Conservation (phyloP, 148 eudicot genomes). For the Arctostaphylos glauca region DNA sequence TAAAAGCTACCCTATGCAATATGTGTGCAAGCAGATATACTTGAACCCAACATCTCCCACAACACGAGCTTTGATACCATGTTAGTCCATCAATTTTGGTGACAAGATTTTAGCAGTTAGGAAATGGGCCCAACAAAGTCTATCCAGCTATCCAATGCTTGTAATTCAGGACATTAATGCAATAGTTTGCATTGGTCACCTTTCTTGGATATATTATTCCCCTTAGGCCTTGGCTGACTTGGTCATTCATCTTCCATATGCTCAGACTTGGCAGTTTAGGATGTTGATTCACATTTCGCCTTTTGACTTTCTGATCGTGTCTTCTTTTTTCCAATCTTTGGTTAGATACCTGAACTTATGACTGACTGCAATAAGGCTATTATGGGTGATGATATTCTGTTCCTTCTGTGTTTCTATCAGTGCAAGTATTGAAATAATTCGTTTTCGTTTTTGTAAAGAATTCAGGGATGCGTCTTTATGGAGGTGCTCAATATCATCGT, state of each 20-base stretch:
- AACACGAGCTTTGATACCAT: not conserved
- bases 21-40: not conserved
- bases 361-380: slow-evolving; percentile 3
- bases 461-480: slow-evolving; percentile 99
- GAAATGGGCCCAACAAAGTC: not conserved
- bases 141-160: not conserved
- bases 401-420: not conserved
- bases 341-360: not conserved
- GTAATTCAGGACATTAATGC: not conserved
- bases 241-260: not conserved
- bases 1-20: too few relatives aligned
- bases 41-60: not conserved
- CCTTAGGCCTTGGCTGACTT: not conserved
- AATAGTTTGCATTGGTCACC: not conserved
- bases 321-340: not conserved
- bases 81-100: not conserved
- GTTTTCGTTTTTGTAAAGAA: slow-evolving; percentile 45
- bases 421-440: not conserved
- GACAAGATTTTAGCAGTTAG: not conserved
- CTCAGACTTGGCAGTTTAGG: not conserved
- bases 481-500: slow-evolving; percentile 99
- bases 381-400: not conserved
- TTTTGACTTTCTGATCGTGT: not conserved
- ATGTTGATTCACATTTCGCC: not conserved
- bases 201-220: not conserved